Evolutionary conservation across 1,139 yeast species (phyloP), one percentile per base, ranked within the genome.

Genomic region (Debaryomyces udenii): DNA sequence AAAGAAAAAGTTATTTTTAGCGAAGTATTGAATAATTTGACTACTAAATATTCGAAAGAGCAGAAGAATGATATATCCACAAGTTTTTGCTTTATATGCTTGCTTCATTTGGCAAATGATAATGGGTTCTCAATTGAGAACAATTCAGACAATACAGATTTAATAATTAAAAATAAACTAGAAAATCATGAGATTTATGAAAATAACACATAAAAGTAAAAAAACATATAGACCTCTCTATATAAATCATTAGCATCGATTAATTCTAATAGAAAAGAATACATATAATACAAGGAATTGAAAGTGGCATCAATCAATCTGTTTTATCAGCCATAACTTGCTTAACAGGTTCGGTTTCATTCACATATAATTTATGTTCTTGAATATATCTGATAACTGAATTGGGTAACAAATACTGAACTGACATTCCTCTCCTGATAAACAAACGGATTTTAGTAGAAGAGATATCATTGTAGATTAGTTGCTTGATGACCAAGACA

Each of bases 341-440:
- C 63, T 90, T 89, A 34, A 91, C 97, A 1, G 98, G 97, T 63
- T 91, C 98, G 11, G 88, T 79, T 51, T 89, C 96, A 56, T 85
- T 80, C 33, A 84, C 74, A 61, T 93, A 93, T 40, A 93, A 74
- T 27, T 85, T 83, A 60, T 93, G 93, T 59, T 93, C 96, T 61
- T 90, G 96, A 47, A 93, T 91, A 59, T 93, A 93, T 52, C 98
- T 76, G 44, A 94, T 93, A 36, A 94, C 99, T 31, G 94, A 83
- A 62, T 93, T 93, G 1, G 99, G 99, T 49, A 93, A 71, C 48
- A 93, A 70, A 59, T 93, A 93, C 59, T 93, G 99, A 17, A 93
- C 98, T 46, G 95, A 85, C 99, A 94, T 93, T 10, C 95, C 95
- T 52, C 99, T 78, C 56, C 99, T 78, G 33, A 93, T 81, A 54